These are phyloP conservation scores for Epichloe festucae DNA, from an alignment of 2,329 filamentous ascomycete genomes.

Conservation along the genomic window DNA sequence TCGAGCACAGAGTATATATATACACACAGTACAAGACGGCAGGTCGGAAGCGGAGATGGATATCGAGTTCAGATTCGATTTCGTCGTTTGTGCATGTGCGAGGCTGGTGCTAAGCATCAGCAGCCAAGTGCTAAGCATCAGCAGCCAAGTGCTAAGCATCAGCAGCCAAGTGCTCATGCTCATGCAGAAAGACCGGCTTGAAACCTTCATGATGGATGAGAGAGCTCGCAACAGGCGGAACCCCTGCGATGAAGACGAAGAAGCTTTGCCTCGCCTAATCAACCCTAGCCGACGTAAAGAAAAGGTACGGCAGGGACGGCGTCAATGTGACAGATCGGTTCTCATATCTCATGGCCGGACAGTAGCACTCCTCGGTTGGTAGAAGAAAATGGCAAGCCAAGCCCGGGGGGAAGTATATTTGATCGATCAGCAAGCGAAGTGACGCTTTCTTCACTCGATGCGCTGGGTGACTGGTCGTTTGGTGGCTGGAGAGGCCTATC, in stretches of 20 bases:
- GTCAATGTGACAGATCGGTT: not conserved
- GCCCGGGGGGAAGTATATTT: no score
- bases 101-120: not conserved
- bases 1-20: not conserved
- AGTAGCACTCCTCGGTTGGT: not conserved
- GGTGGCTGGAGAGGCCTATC: not conserved
- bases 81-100: not conserved
- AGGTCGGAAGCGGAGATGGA: not conserved
- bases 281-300: no score
- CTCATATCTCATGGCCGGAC: not conserved
- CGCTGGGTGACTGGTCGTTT: not conserved
- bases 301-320: no score
- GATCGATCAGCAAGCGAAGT: no score
- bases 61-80: not conserved
- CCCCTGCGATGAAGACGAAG: not conserved
- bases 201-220: not conserved
- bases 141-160: not conserved
- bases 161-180: not conserved
- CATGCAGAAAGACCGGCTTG: not conserved
- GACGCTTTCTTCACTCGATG: not conserved
- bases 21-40: conserved; percentile 2
- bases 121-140: not conserved
- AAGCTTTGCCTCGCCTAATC: not conserved
- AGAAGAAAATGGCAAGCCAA: not conserved
- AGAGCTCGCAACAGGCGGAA: not conserved